Percentiles rank a stretch among this genome's conserved stretches.
These are phyloP conservation scores for Malassezia cuniculi DNA, from an alignment of 1,284 basidiomycete species.

Conservation along the genomic window DNA sequence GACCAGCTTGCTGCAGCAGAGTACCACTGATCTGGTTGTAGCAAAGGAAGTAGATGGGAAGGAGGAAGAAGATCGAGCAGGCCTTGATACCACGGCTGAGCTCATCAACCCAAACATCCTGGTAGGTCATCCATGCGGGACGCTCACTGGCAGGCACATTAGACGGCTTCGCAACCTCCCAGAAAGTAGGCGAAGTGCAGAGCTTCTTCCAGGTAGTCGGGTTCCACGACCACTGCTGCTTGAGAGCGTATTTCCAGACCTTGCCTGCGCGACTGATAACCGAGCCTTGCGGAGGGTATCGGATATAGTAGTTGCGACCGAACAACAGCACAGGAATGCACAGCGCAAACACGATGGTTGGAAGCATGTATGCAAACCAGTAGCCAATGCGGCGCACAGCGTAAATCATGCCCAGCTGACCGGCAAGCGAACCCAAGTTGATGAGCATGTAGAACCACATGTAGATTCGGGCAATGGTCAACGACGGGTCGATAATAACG, in stretches of 20 bases:
- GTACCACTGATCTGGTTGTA: conserved; percentile 55
- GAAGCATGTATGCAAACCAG: conserved; percentile 47
- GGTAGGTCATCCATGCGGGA: conserved; percentile 48
- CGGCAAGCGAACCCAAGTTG: conserved; percentile 38
- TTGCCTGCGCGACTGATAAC: conserved; percentile 54
- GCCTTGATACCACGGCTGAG: conserved; percentile 69
- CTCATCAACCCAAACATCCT: conserved; percentile 60
- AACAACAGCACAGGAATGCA: conserved; percentile 57
- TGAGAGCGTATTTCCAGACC: conserved; percentile 37
- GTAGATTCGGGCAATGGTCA: conserved; percentile 50
- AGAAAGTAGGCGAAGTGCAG: conserved; percentile 56
- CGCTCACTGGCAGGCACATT: conserved; percentile 35
- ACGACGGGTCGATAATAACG: conserved; percentile 65
- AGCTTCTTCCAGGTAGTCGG: conserved; percentile 32
- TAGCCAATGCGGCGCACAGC: conserved; percentile 47
- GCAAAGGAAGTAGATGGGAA: conserved; percentile 48
- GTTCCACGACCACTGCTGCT: conserved; percentile 45
- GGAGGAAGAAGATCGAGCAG: conserved; percentile 68
- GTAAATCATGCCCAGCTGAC: conserved; percentile 47
- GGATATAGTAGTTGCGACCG: conserved; percentile 57
- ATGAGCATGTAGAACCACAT: conserved; percentile 45
- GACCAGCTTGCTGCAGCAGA: conserved; percentile 51
- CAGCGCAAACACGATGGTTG: conserved; percentile 47
- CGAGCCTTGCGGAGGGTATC: conserved; percentile 63
- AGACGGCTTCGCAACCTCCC: conserved; percentile 63